These are phyloP conservation scores for Exophiala bonariae DNA, from an alignment of 2,329 filamentous ascomycete genomes.

Conservation along the genomic window DNA sequence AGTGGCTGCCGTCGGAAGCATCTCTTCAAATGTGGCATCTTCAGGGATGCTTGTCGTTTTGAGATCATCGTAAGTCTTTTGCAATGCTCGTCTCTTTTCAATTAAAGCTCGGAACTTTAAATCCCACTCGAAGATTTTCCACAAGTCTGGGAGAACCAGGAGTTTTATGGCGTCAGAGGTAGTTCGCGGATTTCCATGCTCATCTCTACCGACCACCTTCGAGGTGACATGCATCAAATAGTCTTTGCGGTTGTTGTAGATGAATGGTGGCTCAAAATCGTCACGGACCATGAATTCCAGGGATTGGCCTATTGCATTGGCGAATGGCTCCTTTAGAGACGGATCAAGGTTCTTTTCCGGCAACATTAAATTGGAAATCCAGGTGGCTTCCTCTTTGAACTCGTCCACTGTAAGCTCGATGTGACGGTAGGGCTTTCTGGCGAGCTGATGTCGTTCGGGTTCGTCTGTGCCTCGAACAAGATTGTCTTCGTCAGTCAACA, in stretches of 20 bases:
- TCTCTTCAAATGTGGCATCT: constrained; percentile 76
- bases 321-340: constrained; percentile 78
- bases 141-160: constrained; percentile 87
- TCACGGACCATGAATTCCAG: constrained; percentile 94
- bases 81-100: constrained; percentile 85
- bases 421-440: constrained; percentile 83
- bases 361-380: constrained; percentile 89
- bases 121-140: constrained; percentile 92
- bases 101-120: constrained; percentile 91
- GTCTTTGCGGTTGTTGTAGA: constrained; percentile 97
- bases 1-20: constrained; percentile 75
- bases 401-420: constrained; percentile 79
- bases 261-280: constrained; percentile 93
- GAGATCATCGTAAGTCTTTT: constrained; percentile 75
- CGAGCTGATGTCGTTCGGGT: constrained; percentile 90
- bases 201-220: constrained; percentile 63
- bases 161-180: constrained; percentile 81
- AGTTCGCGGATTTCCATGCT: constrained; percentile 66
- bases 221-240: constrained; percentile 90
- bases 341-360: constrained; percentile 75
- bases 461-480: constrained; percentile 84
- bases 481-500: constrained; percentile 95
- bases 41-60: constrained; percentile 64
- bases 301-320: constrained; percentile 85
- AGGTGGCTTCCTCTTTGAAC: constrained; percentile 83